Conservation (phyloP, 371 early-diverging fungal species). For the Mucor irregularis region DNA sequence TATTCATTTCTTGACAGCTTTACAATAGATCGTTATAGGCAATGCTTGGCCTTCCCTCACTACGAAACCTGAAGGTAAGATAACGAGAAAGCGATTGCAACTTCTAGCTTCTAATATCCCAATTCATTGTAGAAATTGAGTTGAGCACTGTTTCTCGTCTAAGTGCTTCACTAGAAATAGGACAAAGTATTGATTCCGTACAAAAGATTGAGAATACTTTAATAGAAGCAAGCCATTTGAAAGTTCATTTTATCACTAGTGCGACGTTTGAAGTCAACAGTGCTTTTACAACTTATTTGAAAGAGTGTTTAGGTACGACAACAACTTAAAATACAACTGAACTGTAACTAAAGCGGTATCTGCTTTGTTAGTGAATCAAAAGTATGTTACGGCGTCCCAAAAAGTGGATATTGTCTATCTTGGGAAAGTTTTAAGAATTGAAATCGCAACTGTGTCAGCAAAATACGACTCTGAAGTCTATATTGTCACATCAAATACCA, state of each 20-base stretch:
- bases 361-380: constrained; percentile 50
- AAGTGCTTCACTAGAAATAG: constrained; percentile 19
- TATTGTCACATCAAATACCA: constrained; percentile 34
- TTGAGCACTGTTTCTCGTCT: constrained; percentile 16
- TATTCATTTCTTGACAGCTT: background rate
- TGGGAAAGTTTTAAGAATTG: constrained; percentile 3
- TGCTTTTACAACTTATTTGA: constrained; percentile 15
- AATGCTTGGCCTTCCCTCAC: constrained; percentile 28
- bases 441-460: background rate
- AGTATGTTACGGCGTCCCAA: constrained; percentile 48
- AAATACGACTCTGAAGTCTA: background rate
- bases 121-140: constrained; percentile 12
- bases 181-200: constrained; percentile 13
- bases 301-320: constrained; percentile 23
- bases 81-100: background rate
- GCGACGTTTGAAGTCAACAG: constrained; percentile 7
- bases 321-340: background rate
- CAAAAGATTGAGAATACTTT: background rate
- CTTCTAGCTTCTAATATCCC: background rate
- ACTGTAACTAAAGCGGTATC: too few relatives aligned
- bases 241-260: constrained; percentile 12
- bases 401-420: constrained; percentile 54
- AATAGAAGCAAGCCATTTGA: constrained; percentile 15
- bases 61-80: constrained; percentile 10
- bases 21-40: constrained; percentile 10